Conservation (phyloP, 805 yeast species). For the Jamesozyma hellenica region DNA sequence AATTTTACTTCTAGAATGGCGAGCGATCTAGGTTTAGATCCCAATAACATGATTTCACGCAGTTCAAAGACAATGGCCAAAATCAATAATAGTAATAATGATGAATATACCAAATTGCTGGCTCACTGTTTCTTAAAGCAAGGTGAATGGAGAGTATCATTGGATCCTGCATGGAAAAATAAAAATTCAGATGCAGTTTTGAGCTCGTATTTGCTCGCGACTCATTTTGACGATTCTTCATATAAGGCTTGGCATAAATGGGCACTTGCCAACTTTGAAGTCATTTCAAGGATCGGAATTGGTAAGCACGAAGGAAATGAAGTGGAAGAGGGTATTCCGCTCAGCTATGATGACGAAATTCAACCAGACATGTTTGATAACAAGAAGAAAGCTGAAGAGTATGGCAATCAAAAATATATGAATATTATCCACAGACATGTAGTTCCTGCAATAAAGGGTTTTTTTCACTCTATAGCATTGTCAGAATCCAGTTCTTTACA, state of each 20-base stretch:
- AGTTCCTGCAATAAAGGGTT: slow-evolving; percentile 91
- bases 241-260: slow-evolving; percentile 99
- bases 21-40: slow-evolving; percentile 75
- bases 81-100: slow-evolving; percentile 50
- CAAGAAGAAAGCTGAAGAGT: slow-evolving; percentile 20
- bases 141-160: slow-evolving; percentile 94
- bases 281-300: slow-evolving; percentile 52
- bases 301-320: slow-evolving; percentile 6
- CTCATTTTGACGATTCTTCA: slow-evolving; percentile 89
- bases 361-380: slow-evolving; percentile 23
- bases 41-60: slow-evolving; percentile 78
- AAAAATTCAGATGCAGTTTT: slow-evolving; percentile 73
- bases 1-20: slow-evolving; percentile 90
- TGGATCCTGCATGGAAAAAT: slow-evolving; percentile 70
- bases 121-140: slow-evolving; percentile 95
- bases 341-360: slow-evolving; percentile 9
- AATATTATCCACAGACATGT: slow-evolving; percentile 76
- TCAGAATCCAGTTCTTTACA: slow-evolving; percentile 83
- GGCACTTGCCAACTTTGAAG: slow-evolving; percentile 97
- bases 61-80: slow-evolving; percentile 57
- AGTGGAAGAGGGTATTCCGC: slow-evolving; percentile 1
- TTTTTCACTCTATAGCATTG: slow-evolving; percentile 85
- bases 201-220: slow-evolving; percentile 86
- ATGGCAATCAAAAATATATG: slow-evolving; percentile 30
- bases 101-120: slow-evolving; percentile 70